phyloP scores from a whole-genome alignment of 805 yeast species.

The Saturnispora sekii region DNA sequence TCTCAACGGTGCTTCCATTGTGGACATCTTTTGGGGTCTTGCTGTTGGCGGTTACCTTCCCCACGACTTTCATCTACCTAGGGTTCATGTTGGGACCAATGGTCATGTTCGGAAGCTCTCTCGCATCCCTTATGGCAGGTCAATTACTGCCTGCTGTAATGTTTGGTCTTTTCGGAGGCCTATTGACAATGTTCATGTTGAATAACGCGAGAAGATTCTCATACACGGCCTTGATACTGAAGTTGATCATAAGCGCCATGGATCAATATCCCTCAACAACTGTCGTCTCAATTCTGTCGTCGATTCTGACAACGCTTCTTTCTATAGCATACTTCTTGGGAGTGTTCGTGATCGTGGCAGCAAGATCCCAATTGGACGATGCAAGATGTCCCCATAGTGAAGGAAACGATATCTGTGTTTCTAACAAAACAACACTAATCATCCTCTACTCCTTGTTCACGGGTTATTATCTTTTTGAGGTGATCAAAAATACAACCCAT shows the following conservation, averaged over 20 bases:
- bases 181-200: constrained; percentile 19
- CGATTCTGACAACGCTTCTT: constrained; percentile 45
- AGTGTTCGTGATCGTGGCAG: constrained; percentile 40
- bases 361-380: constrained; percentile 32
- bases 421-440: constrained; percentile 20
- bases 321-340: constrained; percentile 56
- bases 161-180: constrained; percentile 15
- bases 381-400: constrained; percentile 36
- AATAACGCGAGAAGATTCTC: constrained; percentile 21
- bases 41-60: constrained; percentile 20
- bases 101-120: constrained; percentile 18
- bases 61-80: constrained; percentile 22
- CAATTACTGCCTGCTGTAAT: constrained; percentile 14
- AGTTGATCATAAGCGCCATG: constrained; percentile 64
- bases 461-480: constrained; percentile 78
- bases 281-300: constrained; percentile 29
- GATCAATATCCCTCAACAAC: constrained; percentile 61
- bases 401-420: constrained; percentile 24
- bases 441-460: constrained; percentile 66
- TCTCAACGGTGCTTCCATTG: constrained; percentile 16
- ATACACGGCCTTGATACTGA: constrained; percentile 23
- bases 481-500: constrained; percentile 69
- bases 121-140: constrained; percentile 16
- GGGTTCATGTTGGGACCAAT: constrained; percentile 24
- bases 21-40: constrained; percentile 16